phyloP scores from a whole-genome alignment of 768 basidiomycete genomes.

The Lactarius indigo region DNA sequence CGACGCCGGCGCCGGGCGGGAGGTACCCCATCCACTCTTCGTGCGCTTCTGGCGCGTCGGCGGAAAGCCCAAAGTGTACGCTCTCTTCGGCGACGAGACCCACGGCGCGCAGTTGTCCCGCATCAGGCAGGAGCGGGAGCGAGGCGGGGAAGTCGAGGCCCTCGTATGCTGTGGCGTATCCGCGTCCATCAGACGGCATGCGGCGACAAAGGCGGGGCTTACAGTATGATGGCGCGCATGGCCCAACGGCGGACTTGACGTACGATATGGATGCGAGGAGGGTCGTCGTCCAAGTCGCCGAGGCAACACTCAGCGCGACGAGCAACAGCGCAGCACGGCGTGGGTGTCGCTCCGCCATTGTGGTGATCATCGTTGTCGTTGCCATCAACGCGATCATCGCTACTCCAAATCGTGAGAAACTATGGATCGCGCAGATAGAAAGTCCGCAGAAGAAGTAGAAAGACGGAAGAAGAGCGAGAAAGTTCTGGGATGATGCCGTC shows the following conservation, averaged over 20 bases:
- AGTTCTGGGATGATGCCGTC: not conserved
- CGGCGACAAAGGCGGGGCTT: not conserved
- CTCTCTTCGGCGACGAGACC: not conserved
- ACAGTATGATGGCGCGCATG: conserved; percentile 12
- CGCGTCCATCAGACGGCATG: not conserved
- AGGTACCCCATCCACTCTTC: conserved; percentile 32
- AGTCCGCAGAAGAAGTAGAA: not conserved
- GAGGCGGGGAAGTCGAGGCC: conserved; percentile 33
- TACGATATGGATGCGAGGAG: not conserved
- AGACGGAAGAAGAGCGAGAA: not conserved
- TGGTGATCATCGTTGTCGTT: not conserved
- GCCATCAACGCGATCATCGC: not conserved
- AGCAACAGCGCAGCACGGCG: not conserved
- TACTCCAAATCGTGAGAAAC: not conserved
- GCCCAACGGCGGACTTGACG: not conserved
- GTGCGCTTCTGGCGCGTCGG: conserved; percentile 30
- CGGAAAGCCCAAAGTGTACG: conserved; percentile 24
- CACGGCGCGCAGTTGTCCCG: not conserved
- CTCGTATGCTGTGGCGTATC: conserved; percentile 29
- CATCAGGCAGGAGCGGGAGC: conserved; percentile 24
- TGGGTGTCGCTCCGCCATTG: not conserved
- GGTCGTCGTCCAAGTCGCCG: not conserved
- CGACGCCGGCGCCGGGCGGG: conserved; percentile 32
- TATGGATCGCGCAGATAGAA: not conserved
- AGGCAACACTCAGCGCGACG: not conserved